These are phyloP conservation scores for Juglanconis oblonga DNA, from an alignment of 2,329 filamentous ascomycete species.

Conservation along the genomic window DNA sequence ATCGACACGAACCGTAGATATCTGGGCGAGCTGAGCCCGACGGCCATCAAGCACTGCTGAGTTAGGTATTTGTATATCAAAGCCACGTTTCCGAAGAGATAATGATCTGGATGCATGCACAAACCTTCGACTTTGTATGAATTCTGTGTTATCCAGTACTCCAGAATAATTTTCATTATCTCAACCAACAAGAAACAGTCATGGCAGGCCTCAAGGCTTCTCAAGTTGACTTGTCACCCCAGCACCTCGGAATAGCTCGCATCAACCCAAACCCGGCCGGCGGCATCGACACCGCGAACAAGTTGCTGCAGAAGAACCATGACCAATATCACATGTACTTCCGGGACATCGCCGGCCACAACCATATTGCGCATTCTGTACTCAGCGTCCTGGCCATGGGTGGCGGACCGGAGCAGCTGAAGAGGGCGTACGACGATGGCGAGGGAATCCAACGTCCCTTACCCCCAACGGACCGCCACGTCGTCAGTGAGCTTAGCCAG, in stretches of 20 bases:
- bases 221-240: not conserved
- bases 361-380: slow-evolving; percentile 66
- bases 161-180: no score
- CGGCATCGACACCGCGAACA: not conserved
- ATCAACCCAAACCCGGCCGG: not conserved
- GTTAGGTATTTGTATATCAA: no score
- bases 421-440: not conserved
- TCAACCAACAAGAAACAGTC: no score
- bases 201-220: not conserved
- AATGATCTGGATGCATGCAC: no score
- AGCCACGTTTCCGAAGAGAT: no score
- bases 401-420: slow-evolving; percentile 36
- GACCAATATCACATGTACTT: slow-evolving; percentile 3
- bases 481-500: not conserved
- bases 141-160: no score
- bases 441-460: not conserved
- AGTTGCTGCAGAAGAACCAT: slow-evolving; percentile 7
- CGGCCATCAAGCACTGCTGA: no score
- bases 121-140: no score
- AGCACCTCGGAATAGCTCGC: not conserved
- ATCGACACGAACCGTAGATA: no score
- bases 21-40: no score
- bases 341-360: slow-evolving; percentile 1
- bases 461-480: not conserved
- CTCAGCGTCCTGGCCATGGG: slow-evolving; percentile 74